Evolutionary conservation across 768 basidiomycete species (phyloP).

Genomic region (Calocera cornea): DNA sequence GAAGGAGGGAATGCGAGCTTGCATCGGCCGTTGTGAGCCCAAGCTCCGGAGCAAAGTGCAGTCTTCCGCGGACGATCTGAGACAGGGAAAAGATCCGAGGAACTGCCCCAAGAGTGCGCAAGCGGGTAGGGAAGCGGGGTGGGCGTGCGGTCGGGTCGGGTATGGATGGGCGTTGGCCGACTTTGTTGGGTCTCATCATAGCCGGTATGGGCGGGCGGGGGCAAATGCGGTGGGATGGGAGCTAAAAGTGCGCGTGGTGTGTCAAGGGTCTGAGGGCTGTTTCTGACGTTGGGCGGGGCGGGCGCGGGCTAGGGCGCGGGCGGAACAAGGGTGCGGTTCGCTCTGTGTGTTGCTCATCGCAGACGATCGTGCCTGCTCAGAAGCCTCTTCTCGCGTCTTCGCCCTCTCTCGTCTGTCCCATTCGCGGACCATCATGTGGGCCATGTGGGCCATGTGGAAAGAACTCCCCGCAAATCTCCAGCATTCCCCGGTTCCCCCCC

Average conservation of each 20-base stretch:
- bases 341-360: background rate
- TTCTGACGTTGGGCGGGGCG: background rate
- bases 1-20: too few species aligned
- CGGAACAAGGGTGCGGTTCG: slow-evolving; percentile 1
- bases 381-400: background rate
- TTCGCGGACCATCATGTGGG: background rate
- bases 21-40: too few species aligned
- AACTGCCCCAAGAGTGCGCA: background rate
- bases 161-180: background rate
- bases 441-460: too few species aligned
- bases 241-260: background rate
- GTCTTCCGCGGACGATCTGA: too few species aligned
- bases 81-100: background rate
- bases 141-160: background rate
- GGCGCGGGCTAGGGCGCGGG: background rate
- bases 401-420: too few species aligned
- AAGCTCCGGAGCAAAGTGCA: too few species aligned
- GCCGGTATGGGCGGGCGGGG: background rate
- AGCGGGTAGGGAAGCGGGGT: background rate
- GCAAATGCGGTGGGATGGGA: background rate
- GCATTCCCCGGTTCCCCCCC: background rate
- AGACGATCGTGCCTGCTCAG: background rate
- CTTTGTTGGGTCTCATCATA: background rate
- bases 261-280: background rate
- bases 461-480: background rate